phyloP scores from a whole-genome alignment of 768 basidiomycete species.

The Russula sp. region DNA sequence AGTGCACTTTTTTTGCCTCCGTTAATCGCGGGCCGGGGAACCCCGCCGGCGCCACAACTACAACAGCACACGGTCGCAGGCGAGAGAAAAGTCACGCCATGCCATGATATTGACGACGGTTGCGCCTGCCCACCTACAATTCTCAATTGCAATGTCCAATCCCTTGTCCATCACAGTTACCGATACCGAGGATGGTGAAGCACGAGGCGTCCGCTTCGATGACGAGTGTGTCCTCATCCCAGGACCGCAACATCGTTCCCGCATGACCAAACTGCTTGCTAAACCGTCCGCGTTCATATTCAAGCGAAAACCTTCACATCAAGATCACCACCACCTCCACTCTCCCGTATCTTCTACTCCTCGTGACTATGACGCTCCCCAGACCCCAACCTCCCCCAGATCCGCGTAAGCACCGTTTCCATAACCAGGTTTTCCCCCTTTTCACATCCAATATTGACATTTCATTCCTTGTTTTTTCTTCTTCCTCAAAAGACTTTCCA shows the following conservation, averaged over 20 bases:
- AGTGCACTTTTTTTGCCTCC: neutral
- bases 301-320: conserved; percentile 41
- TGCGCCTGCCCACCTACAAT: neutral
- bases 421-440: neutral
- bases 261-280: conserved; percentile 52
- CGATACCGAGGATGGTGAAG: conserved; percentile 2
- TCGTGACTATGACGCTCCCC: conserved; percentile 52
- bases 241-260: conserved; percentile 43
- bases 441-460: neutral
- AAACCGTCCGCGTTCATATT: conserved; percentile 69
- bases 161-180: neutral
- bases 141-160: neutral
- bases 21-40: neutral
- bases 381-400: conserved; percentile 14
- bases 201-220: conserved; percentile 62
- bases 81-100: no score
- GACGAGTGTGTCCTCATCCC: conserved; percentile 72
- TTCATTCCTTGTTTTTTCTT: no score
- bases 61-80: no score
- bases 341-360: conserved; percentile 38
- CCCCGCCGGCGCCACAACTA: no score
- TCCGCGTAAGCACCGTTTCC: conserved; percentile 8
- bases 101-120: no score
- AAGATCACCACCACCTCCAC: conserved; percentile 20
- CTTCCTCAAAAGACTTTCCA: conserved; percentile 20